Evolutionary conservation across 2,329 filamentous ascomycete species (phyloP).

Genomic region (Ophiostoma ips): DNA sequence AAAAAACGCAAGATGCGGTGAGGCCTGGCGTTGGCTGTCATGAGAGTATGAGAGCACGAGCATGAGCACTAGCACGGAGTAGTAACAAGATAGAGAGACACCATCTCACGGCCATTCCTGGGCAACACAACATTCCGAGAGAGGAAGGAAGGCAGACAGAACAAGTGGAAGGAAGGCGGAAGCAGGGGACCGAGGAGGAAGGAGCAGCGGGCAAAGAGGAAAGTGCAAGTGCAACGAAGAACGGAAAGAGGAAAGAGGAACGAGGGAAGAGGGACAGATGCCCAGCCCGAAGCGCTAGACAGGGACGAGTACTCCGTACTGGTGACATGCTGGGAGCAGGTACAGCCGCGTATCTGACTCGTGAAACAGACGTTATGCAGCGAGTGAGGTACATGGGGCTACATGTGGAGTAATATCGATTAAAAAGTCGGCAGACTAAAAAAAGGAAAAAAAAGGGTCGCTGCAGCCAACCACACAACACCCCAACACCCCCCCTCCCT

Average conservation of each 20-base stretch:
- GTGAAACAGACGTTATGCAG: neutral
- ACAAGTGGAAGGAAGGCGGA: neutral
- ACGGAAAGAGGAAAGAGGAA: neutral
- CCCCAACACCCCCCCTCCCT: neutral
- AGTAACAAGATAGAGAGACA: neutral
- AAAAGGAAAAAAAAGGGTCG: neutral
- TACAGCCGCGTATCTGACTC: neutral
- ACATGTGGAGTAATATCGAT: neutral
- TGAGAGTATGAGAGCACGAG: no score
- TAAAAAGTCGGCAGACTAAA: neutral
- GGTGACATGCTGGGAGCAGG: neutral
- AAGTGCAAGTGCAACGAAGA: neutral
- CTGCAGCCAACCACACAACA: constrained; percentile 1
- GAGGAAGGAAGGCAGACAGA: neutral
- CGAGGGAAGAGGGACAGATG: constrained; percentile 2
- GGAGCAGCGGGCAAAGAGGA: constrained; percentile 6
- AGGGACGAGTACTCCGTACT: no score
- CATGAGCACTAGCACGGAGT: no score
- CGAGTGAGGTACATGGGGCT: neutral
- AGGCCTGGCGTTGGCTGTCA: no score
- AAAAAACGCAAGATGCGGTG: no score
- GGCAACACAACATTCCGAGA: neutral
- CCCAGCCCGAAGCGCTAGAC: constrained; percentile 3
- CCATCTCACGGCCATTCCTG: neutral
- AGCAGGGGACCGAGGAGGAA: constrained; percentile 4